Base-by-base conservation (phyloP, 1,284 basidiomycete species). In the Fomitopsis palustris region DNA sequence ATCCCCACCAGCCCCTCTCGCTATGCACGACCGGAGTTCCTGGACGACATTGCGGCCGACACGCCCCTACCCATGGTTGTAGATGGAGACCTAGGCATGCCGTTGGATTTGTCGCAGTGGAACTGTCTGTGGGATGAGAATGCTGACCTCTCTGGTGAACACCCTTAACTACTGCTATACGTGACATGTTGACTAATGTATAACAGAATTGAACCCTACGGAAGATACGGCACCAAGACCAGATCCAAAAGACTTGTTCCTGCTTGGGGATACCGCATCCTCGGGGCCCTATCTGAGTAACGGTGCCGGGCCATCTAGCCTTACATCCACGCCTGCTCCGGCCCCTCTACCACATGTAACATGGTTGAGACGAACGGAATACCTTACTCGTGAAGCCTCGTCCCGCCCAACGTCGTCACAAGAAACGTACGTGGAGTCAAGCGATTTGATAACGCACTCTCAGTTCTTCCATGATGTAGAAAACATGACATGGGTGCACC, bases 11-110 rank as follows among this genome's bases (percentile, higher is more conserved):
- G 91, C 70, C 88, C 93, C 12, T 81, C 83, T 69, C 90, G 95
- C 41, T 94, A 96, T 74, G 90, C 92, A 23, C 84, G 84, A 29
- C 90, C 93, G 17, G 88, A 90, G 67, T 95, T 95, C 66, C 81
- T 95, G 25, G 85, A 92, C 62, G 81, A 87, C 19, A 77, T 97
- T 43, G 90, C 91, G 1, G 85, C 88, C 53, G 90, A 92, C 51
- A 85, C 87, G 6, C 88, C 90, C 0, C 72, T 96, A 10, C 94
- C 95, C 0, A 94, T 98, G 92, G 88, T 97, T 61, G 88, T 96
- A 1, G 95, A 98, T 68, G 90, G 92, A 1, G 95, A 98, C 72
- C 89, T 90, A 68, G 95, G 95, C 1, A 96, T 98, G 93, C 94
- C 95, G 0, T 75, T 98, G 23, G 92, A 97, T 70, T 74, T 96